Conservation (phyloP, 768 basidiomycete genomes). For the Leccinum olivaceopallidum region DNA sequence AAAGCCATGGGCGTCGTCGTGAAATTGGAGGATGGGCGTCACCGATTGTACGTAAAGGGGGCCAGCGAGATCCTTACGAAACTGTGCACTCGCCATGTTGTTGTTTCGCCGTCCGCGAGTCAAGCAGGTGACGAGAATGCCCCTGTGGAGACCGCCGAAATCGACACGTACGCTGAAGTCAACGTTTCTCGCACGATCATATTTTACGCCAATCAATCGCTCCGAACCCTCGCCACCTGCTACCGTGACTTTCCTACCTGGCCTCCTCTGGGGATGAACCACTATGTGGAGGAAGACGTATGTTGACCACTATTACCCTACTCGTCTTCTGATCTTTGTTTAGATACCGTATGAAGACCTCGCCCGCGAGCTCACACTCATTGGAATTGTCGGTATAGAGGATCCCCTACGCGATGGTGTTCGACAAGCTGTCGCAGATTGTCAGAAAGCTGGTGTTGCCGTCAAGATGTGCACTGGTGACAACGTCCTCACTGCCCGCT, state of each 20-base stretch:
- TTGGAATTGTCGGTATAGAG: slow-evolving; percentile 93
- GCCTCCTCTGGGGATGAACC: slow-evolving; percentile 62
- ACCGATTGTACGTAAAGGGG: slow-evolving; percentile 85
- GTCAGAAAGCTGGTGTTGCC: slow-evolving; percentile 83
- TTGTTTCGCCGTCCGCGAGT: slow-evolving; percentile 44
- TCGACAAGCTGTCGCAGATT: slow-evolving; percentile 82
- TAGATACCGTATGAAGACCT: slow-evolving; percentile 73
- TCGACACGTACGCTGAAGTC: slow-evolving; percentile 67
- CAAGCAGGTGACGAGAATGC: slow-evolving; percentile 21
- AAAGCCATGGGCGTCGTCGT: slow-evolving; percentile 96
- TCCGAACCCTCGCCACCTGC: slow-evolving; percentile 92
- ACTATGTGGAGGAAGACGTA: slow-evolving; percentile 55
- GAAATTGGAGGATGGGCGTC: slow-evolving; percentile 47
- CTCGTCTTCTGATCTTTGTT: slow-evolving; percentile 14
- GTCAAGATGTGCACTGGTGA: slow-evolving; percentile 99
- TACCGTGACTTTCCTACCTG: slow-evolving; percentile 85
- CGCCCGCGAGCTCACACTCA: slow-evolving; percentile 73
- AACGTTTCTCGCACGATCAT: slow-evolving; percentile 94
- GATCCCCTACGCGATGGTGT: slow-evolving; percentile 94
- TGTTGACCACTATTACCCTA: slow-evolving; percentile 13
- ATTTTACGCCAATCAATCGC: slow-evolving; percentile 95
- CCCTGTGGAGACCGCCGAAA: slow-evolving; percentile 55
- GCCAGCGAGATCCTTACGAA: slow-evolving; percentile 92
- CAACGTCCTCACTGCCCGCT: slow-evolving; percentile 93
- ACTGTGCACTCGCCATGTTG: slow-evolving; percentile 71